Evolutionary conservation across 768 basidiomycete genomes (phyloP), one percentile per base, ranked within the genome.

Genomic region (Chalciporus piperatus): DNA sequence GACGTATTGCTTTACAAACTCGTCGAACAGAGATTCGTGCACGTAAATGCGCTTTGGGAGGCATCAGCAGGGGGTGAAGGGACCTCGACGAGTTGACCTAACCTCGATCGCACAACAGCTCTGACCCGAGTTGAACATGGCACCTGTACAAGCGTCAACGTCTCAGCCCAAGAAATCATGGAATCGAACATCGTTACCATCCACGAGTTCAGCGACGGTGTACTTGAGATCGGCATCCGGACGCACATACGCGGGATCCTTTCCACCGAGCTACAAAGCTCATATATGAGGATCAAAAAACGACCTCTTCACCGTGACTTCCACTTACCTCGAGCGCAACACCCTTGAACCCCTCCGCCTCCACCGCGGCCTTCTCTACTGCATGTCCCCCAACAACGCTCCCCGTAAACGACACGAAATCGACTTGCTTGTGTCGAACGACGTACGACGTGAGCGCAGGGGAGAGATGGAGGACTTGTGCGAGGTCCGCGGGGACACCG

Each of bases 91-190:
- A 22, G 22, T 22, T 22, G 22, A 22, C 22, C 22, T 22, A 22
- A 88, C 89, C 76, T 99, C 97, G 53, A 98, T 75, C 0, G 89
- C 84, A 64, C 96, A 98, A 69, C 96, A 98, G 57, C 92, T 95
- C 71, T 99, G 97, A 2, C 97, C 97, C 14, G 95, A 94, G 70
- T 98, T 98, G 77, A 93, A 99, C 72, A 95, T 85, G 4, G 92
- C 87, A 33, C 92, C 90, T 92, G 59, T 1, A 37, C 19, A 32
- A 39, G 22, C 23, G 19, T 23, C 19, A 5, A 19, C 1, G 8
- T 12, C 11, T 52, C 4, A 49, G 35, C 28, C n/a, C 43, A 25
- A 40, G 37, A 4, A 9, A 39, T 27, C n/a, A 32, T n/a, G 2
- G 10, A 19, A 46, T 16, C 33, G 6, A 22, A 32, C n/a, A 8